A percentile compares a stretch with the other conserved stretches of the same genome.
These are phyloP conservation scores for Leishmania arabica DNA, from an alignment of 208 protist species.

Conservation along the genomic window DNA sequence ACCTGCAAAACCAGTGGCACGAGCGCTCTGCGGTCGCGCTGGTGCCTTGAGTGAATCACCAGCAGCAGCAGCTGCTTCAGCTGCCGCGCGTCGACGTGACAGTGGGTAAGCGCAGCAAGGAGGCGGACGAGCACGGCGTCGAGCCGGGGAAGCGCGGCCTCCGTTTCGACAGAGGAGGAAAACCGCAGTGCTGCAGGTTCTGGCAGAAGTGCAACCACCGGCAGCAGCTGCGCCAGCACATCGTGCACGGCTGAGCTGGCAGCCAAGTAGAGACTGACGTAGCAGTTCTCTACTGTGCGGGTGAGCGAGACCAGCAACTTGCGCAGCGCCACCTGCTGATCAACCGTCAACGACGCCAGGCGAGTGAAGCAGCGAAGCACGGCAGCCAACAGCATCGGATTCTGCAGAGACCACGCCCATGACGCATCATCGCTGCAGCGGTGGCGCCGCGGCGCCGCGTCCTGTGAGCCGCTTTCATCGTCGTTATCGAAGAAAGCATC, in stretches of 20 bases:
- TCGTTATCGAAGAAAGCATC: conserved; percentile 21
- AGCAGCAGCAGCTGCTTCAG: conserved; percentile 74
- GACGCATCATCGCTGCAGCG: background rate
- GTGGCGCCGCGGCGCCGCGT: background rate
- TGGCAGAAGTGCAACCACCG: conserved; percentile 21
- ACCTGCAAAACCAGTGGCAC: conserved; percentile 59
- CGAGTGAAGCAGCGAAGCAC: conserved; percentile 32
- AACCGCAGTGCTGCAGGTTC: background rate
- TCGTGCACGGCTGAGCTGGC: conserved; percentile 64
- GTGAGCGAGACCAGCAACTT: conserved; percentile 25
- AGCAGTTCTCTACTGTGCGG: conserved; percentile 28
- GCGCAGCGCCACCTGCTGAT: conserved; percentile 21
- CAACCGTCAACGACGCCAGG: conserved; percentile 1
- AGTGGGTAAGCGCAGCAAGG: conserved; percentile 46
- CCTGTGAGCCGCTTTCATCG: background rate
- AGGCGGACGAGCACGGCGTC: conserved; percentile 39
- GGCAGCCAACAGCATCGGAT: conserved; percentile 44
- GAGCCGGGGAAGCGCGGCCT: conserved; percentile 15
- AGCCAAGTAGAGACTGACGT: conserved; percentile 51
- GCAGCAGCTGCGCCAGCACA: conserved; percentile 52
- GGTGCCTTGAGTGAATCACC: conserved; percentile 46
- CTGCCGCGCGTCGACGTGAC: conserved; percentile 77
- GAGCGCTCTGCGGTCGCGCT: conserved; percentile 37
- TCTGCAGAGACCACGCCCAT: conserved; percentile 47
- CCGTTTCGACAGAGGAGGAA: background rate